Evolutionary conservation across 129 eudicot species (phyloP), one percentile per base, ranked within the genome.

Genomic region (Centella asiatica): DNA sequence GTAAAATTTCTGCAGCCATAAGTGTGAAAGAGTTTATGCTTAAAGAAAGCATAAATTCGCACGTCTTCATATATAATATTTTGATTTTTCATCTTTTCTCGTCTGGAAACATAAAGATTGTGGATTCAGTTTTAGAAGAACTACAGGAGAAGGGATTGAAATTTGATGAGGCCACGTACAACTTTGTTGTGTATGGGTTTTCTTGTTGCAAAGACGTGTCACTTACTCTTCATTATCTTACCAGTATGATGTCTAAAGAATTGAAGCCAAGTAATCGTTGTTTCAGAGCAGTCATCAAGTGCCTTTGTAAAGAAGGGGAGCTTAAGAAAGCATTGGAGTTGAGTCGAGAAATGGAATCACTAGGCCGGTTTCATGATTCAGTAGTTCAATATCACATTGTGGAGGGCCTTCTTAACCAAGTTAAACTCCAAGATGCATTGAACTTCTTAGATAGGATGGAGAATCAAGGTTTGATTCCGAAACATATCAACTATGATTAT

Each of bases 261-360:
- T 56, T 81, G n/a, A 79, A 68, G 63, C 95, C 95, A 17, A 79
- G 83, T 73, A 87, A 75, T 28, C 84, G 94, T 26, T 73, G 73
- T 72, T 36, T 84, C 26, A 65, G 84, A 71, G 77, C 68, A 48
- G 83, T 86, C 12, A 78, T 76, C n/a, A 71, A 65, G 58, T 68
- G 36, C 48, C 80, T 79, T 8, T 72, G 72, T 57, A 22, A 29
- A 6, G 24, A 72, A 9, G 85, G 89, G 13, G 65, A 78, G 68
- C 72, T 92, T 60, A 69, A 52, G 48, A 62, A 67, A 45, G 80
- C 87, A 47, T 63, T 92, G 78, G 69, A 76, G 52, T 66, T 84
- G 76, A 84, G 94, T 60, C 74, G 57, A 68, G 77, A 86, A 73
- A 84, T 90, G 90, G 95, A 86, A 66, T 62, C 57, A 0, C 70